Percentiles rank a stretch among this genome's conserved stretches.
phyloP scores from a whole-genome alignment of 495 filamentous ascomycete species.

The Sordaria brevicollis region DNA sequence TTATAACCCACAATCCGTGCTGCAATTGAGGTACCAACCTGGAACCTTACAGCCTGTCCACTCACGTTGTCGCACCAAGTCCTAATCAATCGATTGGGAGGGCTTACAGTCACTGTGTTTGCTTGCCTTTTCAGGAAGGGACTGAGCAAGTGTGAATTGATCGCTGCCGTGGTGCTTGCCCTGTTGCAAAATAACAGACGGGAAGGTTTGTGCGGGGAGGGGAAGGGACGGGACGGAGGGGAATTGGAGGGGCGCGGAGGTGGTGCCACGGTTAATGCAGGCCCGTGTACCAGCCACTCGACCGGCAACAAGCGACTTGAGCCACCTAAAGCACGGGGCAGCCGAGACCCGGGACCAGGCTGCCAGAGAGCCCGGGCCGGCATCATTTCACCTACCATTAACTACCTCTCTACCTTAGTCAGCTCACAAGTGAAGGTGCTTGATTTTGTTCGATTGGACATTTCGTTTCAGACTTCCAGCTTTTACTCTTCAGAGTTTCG shows the following conservation, averaged over 20 bases:
- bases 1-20: background rate
- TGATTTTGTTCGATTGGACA: background rate
- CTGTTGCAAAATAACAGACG: background rate
- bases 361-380: background rate
- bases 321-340: background rate
- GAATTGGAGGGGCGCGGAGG: background rate
- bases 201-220: background rate
- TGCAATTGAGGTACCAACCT: background rate
- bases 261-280: background rate
- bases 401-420: too few relatives aligned
- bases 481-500: background rate
- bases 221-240: background rate
- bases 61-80: background rate
- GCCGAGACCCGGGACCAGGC: background rate
- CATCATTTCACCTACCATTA: too few relatives aligned
- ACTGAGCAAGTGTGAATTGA: background rate
- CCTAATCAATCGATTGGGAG: background rate
- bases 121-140: too few relatives aligned
- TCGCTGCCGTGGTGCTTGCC: background rate
- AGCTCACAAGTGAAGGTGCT: background rate
- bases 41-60: too few relatives aligned
- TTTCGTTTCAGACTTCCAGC: background rate
- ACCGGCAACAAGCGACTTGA: background rate
- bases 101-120: background rate
- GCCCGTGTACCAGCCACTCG: background rate